Evolutionary conservation across 208 protist species (phyloP).

Genomic region (Blechomonas ayalai): DNA sequence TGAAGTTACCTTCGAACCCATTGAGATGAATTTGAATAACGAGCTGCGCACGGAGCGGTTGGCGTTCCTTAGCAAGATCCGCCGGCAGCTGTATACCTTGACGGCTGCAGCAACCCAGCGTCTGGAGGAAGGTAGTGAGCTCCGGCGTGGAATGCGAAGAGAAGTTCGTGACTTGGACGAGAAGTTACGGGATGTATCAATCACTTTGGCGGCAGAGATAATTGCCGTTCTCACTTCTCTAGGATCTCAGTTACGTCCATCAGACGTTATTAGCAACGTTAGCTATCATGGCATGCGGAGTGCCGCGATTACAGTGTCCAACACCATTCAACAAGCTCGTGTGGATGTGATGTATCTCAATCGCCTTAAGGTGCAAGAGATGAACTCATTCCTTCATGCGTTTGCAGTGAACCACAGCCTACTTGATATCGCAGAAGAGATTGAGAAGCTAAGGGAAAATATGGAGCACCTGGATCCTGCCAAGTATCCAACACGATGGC

Average conservation of each 20-base stretch:
- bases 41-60: slow-evolving; percentile 28
- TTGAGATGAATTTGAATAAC: slow-evolving; percentile 39
- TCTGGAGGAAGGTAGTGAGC: slow-evolving; percentile 16
- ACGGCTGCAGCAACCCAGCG: slow-evolving; percentile 18
- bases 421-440: slow-evolving; percentile 34
- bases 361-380: slow-evolving; percentile 19
- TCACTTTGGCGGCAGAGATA: slow-evolving; percentile 29
- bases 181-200: slow-evolving; percentile 16
- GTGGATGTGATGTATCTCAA: slow-evolving; percentile 24
- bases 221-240: slow-evolving; percentile 30
- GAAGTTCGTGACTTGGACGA: slow-evolving; percentile 21
- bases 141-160: slow-evolving; percentile 2
- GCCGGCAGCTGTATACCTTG: slow-evolving; percentile 33
- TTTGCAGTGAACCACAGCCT: slow-evolving; percentile 33
- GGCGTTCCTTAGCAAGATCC: slow-evolving; percentile 18
- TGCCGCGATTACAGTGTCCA: slow-evolving; percentile 11
- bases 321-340: slow-evolving; percentile 22
- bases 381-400: slow-evolving; percentile 22
- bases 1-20: slow-evolving; percentile 28
- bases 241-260: slow-evolving; percentile 18
- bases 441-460: slow-evolving; percentile 31
- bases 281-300: slow-evolving; percentile 28
- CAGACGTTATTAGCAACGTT: slow-evolving; percentile 24
- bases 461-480: slow-evolving; percentile 43
- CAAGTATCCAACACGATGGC: slow-evolving; percentile 32